phyloP scores from a whole-genome alignment of 2,329 filamentous ascomycete genomes.

The Cyphellophora attinorum region DNA sequence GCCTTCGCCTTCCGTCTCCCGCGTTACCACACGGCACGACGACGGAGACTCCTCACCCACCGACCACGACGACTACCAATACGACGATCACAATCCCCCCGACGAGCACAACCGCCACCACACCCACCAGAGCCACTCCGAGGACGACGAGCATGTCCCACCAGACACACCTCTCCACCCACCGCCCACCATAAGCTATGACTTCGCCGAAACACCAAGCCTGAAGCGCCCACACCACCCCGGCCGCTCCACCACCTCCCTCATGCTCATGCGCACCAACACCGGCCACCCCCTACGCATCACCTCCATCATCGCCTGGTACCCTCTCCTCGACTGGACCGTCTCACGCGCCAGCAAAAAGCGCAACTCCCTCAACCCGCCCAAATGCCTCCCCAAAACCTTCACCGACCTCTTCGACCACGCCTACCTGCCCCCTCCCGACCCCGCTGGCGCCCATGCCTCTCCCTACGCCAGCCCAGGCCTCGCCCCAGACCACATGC shows the following conservation, averaged over 20 bases:
- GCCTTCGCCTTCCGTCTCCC: not conserved
- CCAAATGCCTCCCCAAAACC: slow-evolving; percentile 37
- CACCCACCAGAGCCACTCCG: slow-evolving; percentile 9
- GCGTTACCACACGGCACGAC: not conserved
- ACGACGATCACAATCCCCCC: slow-evolving; percentile 5
- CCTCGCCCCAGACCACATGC: slow-evolving; percentile 43
- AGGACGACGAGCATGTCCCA: slow-evolving; percentile 6
- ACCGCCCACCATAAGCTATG: not conserved
- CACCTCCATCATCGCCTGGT: slow-evolving; percentile 51
- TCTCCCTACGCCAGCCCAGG: slow-evolving; percentile 52
- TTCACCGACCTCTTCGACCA: slow-evolving; percentile 41
- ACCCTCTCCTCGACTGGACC: slow-evolving; percentile 54
- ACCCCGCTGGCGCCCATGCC: slow-evolving; percentile 35
- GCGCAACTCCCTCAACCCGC: slow-evolving; percentile 43
- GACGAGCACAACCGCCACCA: slow-evolving; percentile 5
- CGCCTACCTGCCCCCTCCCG: slow-evolving; percentile 35
- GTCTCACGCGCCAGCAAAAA: slow-evolving; percentile 50
- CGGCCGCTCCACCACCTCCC: slow-evolving; percentile 6
- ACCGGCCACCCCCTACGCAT: slow-evolving; percentile 38
- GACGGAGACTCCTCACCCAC: no score
- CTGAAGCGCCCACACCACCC: not conserved
- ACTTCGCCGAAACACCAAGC: not conserved
- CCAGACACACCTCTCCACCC: not conserved
- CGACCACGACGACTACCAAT: not conserved
- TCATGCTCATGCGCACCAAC: slow-evolving; percentile 9